Evolutionary conservation across 257 asterid species (phyloP).

Genomic region (Prunella vulgaris): DNA sequence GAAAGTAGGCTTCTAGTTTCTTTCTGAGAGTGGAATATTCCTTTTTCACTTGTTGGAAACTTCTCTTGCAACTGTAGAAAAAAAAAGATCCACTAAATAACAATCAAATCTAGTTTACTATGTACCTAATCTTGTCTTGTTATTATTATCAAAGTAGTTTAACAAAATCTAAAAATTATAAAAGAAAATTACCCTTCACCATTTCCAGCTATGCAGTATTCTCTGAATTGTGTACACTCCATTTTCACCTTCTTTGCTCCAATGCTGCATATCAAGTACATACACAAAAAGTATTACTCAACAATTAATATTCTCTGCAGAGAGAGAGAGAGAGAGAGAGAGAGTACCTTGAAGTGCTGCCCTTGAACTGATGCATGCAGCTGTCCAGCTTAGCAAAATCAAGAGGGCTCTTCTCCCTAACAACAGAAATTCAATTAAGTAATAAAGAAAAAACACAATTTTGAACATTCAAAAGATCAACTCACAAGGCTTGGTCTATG

Average conservation of each 20-base stretch:
- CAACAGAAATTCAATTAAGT: too few species aligned
- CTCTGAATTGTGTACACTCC: conserved; percentile 66
- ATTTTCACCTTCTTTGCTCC: conserved; percentile 70
- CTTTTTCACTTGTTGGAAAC: conserved; percentile 65
- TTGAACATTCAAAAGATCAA: too few species aligned
- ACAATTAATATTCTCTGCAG: conserved; percentile 7
- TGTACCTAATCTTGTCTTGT: not conserved
- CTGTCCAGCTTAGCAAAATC: conserved; percentile 52
- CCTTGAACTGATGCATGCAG: conserved; percentile 69
- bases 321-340: not conserved
- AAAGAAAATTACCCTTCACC: conserved; percentile 55
- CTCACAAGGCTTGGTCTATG: conserved; percentile 69
- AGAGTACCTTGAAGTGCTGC: conserved; percentile 67
- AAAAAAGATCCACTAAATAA: not conserved
- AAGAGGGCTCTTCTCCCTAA: conserved; percentile 40
- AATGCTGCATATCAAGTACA: conserved; percentile 67
- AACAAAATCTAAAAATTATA: not conserved
- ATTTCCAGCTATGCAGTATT: conserved; percentile 54
- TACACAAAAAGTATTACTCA: not conserved
- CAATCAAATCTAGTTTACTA: not conserved
- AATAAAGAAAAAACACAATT: not conserved
- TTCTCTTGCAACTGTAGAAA: conserved; percentile 59
- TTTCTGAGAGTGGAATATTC: conserved; percentile 56
- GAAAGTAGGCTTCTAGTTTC: conserved; percentile 74
- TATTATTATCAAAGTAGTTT: not conserved